These are phyloP conservation scores for Hansenula sp. DNA, from an alignment of 1,139 yeast species.

Conservation along the genomic window DNA sequence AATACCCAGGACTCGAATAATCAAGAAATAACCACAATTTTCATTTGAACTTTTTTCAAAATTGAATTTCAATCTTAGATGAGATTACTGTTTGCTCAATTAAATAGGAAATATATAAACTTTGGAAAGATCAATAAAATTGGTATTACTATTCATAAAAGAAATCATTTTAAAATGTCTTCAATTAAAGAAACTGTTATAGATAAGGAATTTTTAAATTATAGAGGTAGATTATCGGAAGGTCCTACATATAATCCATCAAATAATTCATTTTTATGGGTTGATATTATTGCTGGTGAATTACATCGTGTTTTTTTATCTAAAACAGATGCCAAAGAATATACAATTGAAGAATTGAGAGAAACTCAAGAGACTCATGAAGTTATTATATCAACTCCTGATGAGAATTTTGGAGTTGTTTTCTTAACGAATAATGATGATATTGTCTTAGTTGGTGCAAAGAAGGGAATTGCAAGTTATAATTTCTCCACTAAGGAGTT, in stretches of 20 bases:
- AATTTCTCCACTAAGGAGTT: slow-evolving; percentile 40
- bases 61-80: too few species aligned
- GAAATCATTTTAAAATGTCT: neutral
- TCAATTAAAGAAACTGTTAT: neutral
- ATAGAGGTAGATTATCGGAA: slow-evolving; percentile 45
- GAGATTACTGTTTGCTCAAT: too few species aligned
- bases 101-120: too few species aligned
- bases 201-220: slow-evolving; percentile 7
- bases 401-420: slow-evolving; percentile 55
- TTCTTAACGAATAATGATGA: slow-evolving; percentile 48
- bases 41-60: too few species aligned
- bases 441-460: slow-evolving; percentile 46
- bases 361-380: slow-evolving; percentile 33
- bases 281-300: slow-evolving; percentile 59
- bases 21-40: too few species aligned
- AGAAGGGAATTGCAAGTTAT: slow-evolving; percentile 52
- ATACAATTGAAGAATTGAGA: slow-evolving; percentile 22
- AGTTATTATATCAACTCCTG: slow-evolving; percentile 30
- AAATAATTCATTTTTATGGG: slow-evolving; percentile 61
- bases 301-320: slow-evolving; percentile 43
- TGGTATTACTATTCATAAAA: neutral
- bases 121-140: too few species aligned
- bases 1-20: too few species aligned
- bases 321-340: slow-evolving; percentile 20
- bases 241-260: slow-evolving; percentile 62